Percentiles rank a stretch among this genome's conserved stretches.
phyloP scores from a whole-genome alignment of 2,329 filamentous ascomycete genomes.

The Neopestalotiopsis clavispora region DNA sequence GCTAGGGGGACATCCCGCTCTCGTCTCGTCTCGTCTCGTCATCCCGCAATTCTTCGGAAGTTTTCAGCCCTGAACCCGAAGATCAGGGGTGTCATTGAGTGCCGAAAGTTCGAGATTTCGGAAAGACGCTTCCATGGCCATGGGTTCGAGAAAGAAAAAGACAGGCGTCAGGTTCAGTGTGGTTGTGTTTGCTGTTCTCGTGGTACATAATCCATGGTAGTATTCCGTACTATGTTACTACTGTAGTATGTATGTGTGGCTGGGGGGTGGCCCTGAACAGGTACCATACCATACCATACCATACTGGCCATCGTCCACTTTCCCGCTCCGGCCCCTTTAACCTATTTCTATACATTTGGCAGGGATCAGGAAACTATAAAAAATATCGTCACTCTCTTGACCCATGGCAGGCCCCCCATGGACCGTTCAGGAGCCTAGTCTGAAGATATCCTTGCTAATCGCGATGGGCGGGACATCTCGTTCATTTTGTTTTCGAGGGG shows the following conservation, averaged over 20 bases:
- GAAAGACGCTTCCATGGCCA: background rate
- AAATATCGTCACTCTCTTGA: background rate
- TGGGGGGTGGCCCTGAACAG: background rate
- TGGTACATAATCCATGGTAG: background rate
- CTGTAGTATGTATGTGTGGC: background rate
- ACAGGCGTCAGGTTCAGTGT: background rate
- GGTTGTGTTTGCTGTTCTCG: background rate
- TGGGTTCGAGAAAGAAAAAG: background rate
- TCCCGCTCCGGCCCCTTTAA: background rate
- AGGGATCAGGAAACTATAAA: background rate
- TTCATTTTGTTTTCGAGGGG: no score
- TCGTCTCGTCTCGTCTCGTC: background rate
- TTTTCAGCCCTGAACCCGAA: slow-evolving; percentile 1
- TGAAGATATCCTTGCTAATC: no score
- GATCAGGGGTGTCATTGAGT: background rate
- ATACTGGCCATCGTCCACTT: background rate
- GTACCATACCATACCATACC: background rate
- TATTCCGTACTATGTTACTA: background rate
- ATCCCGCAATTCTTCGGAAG: background rate
- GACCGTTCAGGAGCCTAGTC: no score
- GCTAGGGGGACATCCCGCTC: background rate
- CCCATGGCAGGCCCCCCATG: no score
- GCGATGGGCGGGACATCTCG: no score
- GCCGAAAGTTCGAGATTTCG: background rate
- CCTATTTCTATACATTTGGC: background rate